Evolutionary conservation across 1,284 basidiomycete genomes (phyloP), one percentile per base, ranked within the genome.

Genomic region (Melampsora americana): DNA sequence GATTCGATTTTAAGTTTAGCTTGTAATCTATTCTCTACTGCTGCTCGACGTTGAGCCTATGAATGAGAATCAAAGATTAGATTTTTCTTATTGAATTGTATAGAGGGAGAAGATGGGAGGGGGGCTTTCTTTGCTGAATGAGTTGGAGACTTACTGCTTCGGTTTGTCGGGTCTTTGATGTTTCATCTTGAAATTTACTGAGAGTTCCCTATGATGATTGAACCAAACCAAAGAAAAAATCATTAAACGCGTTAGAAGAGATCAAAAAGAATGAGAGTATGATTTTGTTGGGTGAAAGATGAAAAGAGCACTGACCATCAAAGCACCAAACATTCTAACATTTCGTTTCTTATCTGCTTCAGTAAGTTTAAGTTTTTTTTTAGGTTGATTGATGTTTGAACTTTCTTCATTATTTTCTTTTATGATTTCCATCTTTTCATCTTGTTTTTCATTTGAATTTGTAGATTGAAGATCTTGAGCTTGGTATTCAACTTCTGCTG

Each of bases 331-430:
- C 73, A 75, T 75, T n/a, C 73, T 60, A 23, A 68, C 66, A 65
- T 42, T 68, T 66, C 73, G 42, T 60, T 75, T 75, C 66, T 68
- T 75, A 64, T 75, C 73, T 23, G 73, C 73, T 48, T 75, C 73
- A 32, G 73, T 75, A 12, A 75, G 44, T 44, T 75, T 75, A 35
- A 75, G 56, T 42, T 75, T 75, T 56, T 75, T 75, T 11, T 56
- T 48, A 26, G 73, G 71, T 28, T 74, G 71, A 5, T 74, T 35
- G 35, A 35, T 35, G 3, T 35, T 9, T 4, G 35, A 35, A 35
- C 3, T 35, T 9, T 3, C 3, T 4, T 35, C 5, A 35, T 35
- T 35, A 9, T 3, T 3, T 35, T 35, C 35, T 35, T 35, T 35
- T 35, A 9, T 4, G 9, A 35, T 35, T 9, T 30, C 50, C 39